Evolutionary conservation across 768 basidiomycete species (phyloP).

Genomic region (Nidularia pulvinata): DNA sequence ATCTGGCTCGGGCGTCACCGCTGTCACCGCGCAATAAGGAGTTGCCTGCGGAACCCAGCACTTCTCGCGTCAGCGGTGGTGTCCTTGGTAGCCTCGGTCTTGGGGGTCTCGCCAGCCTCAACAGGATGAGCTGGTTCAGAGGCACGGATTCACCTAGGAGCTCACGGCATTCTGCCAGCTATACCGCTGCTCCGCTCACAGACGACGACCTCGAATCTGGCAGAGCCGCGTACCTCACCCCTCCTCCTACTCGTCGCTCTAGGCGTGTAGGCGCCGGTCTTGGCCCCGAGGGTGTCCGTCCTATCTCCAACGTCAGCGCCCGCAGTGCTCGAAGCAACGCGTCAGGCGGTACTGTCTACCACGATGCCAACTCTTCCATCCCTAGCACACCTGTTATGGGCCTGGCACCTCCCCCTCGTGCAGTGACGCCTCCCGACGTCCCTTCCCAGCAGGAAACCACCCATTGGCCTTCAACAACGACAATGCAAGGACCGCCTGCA

Average conservation of each 20-base stretch:
- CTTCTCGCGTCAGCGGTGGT: conserved; percentile 14
- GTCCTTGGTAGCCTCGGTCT: conserved; percentile 42
- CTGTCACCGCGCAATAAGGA: not conserved
- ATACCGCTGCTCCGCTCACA: conserved; percentile 18
- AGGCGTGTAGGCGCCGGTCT: conserved; percentile 31
- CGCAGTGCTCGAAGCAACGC: conserved; percentile 37
- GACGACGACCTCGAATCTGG: conserved; percentile 50
- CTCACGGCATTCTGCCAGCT: conserved; percentile 12
- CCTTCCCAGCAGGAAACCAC: conserved; percentile 1
- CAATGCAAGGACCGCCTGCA: conserved; percentile 12
- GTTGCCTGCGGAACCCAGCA: not conserved
- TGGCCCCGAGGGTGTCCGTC: conserved; percentile 41
- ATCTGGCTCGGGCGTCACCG: conserved; percentile 26
- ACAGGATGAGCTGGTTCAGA: conserved; percentile 63
- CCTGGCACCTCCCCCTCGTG: conserved; percentile 41
- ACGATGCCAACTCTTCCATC: conserved; percentile 57
- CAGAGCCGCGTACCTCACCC: conserved; percentile 28
- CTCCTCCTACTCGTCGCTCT: conserved; percentile 13
- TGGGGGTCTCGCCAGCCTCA: conserved; percentile 43
- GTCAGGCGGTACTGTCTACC: conserved; percentile 59
- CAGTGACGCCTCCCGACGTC: conserved; percentile 39
- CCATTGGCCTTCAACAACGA: not conserved
- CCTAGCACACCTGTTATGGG: conserved; percentile 30
- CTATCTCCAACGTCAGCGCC: conserved; percentile 53
- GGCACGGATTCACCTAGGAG: conserved; percentile 18